A percentile compares a stretch with the other conserved stretches of the same genome.
Evolutionary conservation across 192 early-diverging fungal genomes (phyloP).

Genomic region (Linnemannia zychae): DNA sequence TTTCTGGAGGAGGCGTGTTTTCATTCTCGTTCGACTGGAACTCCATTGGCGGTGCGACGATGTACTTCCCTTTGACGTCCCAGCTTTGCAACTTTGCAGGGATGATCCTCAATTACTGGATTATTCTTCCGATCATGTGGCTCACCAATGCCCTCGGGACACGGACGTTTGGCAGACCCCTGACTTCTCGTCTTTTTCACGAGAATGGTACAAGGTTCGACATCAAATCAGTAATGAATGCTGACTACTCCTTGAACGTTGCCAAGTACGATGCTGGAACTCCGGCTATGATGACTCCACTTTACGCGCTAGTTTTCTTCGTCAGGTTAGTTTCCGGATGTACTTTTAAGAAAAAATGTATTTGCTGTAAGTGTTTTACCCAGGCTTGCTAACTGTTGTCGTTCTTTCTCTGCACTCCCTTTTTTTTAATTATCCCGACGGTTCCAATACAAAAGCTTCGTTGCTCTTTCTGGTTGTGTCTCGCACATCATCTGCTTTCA

Average conservation of each 20-base stretch:
- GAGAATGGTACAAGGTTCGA: constrained; percentile 6
- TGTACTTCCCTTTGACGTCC: constrained; percentile 20
- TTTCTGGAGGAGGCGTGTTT: constrained; percentile 43
- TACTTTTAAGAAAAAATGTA: neutral
- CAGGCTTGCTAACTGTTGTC: neutral
- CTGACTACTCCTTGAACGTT: constrained; percentile 23
- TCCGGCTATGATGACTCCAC: constrained; percentile 61
- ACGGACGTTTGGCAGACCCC: constrained; percentile 2
- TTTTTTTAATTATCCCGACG: constrained; percentile 9
- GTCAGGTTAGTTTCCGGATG: neutral
- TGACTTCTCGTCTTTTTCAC: neutral
- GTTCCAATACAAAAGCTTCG: constrained; percentile 48
- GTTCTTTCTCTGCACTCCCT: neutral
- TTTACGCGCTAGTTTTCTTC: constrained; percentile 58
- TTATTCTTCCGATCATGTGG: constrained; percentile 17
- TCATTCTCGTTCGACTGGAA: constrained; percentile 54
- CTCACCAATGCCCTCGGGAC: constrained; percentile 43
- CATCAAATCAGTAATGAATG: constrained; percentile 53
- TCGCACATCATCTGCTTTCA: constrained; percentile 72
- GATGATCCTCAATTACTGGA: constrained; percentile 31
- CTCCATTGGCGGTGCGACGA: constrained; percentile 19
- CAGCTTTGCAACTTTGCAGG: constrained; percentile 15
- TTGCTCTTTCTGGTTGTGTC: constrained; percentile 63
- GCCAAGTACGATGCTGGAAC: constrained; percentile 51
- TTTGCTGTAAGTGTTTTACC: neutral